These are phyloP conservation scores for Sechiopsis laciniata DNA, from an alignment of 306 rosid genomes.

Conservation along the genomic window DNA sequence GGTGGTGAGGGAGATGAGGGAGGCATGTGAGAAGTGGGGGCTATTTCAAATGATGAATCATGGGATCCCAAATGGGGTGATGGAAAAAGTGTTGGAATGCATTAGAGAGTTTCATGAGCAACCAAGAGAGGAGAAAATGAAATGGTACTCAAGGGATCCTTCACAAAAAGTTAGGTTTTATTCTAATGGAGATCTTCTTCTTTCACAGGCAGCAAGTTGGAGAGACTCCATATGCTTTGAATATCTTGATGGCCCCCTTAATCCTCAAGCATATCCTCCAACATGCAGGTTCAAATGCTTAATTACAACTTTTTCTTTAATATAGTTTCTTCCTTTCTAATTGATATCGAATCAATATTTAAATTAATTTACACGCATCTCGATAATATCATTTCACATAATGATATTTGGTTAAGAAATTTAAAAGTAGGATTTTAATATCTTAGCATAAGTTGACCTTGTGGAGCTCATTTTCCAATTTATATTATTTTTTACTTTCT, in stretches of 20 bases:
- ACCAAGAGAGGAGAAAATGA: constrained; percentile 49
- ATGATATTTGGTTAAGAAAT: no score
- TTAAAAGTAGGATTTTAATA: no score
- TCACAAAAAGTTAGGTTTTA: constrained; percentile 43
- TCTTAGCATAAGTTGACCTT: no score
- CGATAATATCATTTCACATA: no score
- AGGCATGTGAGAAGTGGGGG: constrained; percentile 65
- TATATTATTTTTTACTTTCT: no score
- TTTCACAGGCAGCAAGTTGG: constrained; percentile 70
- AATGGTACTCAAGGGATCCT: constrained; percentile 65
- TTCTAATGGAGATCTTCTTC: constrained; percentile 58
- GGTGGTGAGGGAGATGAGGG: constrained; percentile 36
- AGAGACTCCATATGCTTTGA: constrained; percentile 67
- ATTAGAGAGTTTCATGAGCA: constrained; percentile 56
- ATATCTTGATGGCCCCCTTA: constrained; percentile 53
- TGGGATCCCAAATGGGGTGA: constrained; percentile 44
- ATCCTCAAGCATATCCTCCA: constrained; percentile 40
- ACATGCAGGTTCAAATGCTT: constrained; percentile 48
- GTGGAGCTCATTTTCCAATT: no score
- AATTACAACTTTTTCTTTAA: neutral
- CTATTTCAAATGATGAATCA: constrained; percentile 74
- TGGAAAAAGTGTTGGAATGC: constrained; percentile 44
- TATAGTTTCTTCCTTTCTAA: neutral
- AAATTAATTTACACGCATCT: no score
- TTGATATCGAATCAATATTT: no score